Evolutionary conservation across 345 rosid species (phyloP), one percentile per base, ranked within the genome.

Genomic region (Dipteronia sinensis): DNA sequence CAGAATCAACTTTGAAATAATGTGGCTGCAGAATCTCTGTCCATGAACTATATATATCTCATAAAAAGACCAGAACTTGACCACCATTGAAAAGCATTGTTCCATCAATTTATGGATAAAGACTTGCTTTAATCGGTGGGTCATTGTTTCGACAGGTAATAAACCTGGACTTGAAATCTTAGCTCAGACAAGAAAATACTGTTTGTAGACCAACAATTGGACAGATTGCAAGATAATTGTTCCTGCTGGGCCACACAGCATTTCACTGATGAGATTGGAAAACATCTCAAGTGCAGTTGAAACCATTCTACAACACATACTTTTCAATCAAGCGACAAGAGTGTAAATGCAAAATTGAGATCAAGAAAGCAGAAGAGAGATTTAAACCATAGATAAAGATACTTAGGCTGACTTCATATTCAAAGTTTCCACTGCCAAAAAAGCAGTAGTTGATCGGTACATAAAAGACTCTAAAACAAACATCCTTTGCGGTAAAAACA

Each of bases 11-110:
- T 64, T 59, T 11, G 46, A 49, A 6, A 20, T 77, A 63, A 58
- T 42, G 78, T 56, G 83, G 84, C 62, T 74, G 62, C 29, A 65
- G 82, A 61, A 67, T 76, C 69, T 69, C 71, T 82, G 85, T 85
- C 85, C 77, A 58, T 44, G 73, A 64, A 69, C 79, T 31, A 67
- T 27, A 16, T 23, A 70, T 46, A 64, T 46, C 31, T 17, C 31
- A 55, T 56, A 65, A 72, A 79, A 82, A 87, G 76, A 75, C 81
- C 79, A 68, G 13, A 62, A 29, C 71, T 72, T 67, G 71, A 72
- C 74, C 77, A 65, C 80, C 67, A 76, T 70, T 34, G 64, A 68
- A 71, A 83, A 71, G 75, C 58, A 64, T 7, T 46, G 77, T 31
- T 83, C 79, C 49, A 78, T 78, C 66, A 72, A 34, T 16, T 42